Evolutionary conservation across 2,329 filamentous ascomycete genomes (phyloP).

Genomic region (Pestalotiopsis sp.): DNA sequence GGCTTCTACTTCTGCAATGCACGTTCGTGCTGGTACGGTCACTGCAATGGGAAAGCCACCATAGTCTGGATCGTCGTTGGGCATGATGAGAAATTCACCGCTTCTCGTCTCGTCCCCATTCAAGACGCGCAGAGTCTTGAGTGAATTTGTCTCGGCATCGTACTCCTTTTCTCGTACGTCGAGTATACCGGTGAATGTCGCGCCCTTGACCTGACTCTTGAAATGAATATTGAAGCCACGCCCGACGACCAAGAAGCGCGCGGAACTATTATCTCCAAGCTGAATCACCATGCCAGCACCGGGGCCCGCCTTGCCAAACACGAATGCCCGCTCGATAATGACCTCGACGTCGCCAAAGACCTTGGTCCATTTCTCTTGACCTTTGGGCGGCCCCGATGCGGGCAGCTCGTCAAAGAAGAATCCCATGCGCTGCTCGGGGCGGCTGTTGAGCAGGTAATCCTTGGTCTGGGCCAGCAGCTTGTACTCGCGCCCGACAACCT

Average conservation of each 20-base stretch:
- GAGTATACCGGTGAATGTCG: slow-evolving; percentile 42
- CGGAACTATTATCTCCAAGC: slow-evolving; percentile 30
- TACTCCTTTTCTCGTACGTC: slow-evolving; percentile 33
- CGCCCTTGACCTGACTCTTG: slow-evolving; percentile 30
- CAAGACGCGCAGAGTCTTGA: slow-evolving; percentile 21
- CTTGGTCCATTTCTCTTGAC: slow-evolving; percentile 30
- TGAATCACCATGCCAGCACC: slow-evolving; percentile 43
- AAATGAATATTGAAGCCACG: slow-evolving; percentile 41
- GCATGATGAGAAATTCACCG: slow-evolving; percentile 56
- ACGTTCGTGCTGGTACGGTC: slow-evolving; percentile 54
- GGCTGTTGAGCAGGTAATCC: slow-evolving; percentile 30
- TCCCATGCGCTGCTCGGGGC: slow-evolving; percentile 36
- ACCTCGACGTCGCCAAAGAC: slow-evolving; percentile 23
- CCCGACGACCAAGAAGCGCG: slow-evolving; percentile 37
- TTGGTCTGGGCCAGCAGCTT: slow-evolving; percentile 33
- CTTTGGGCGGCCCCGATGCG: slow-evolving; percentile 12
- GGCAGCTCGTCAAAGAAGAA: slow-evolving; percentile 41
- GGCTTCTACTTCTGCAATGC: slow-evolving; percentile 44
- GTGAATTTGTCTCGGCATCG: slow-evolving; percentile 16
- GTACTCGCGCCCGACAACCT: slow-evolving; percentile 32
- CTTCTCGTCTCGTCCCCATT: slow-evolving; percentile 40
- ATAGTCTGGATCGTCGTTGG: slow-evolving; percentile 57
- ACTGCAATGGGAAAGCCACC: slow-evolving; percentile 58
- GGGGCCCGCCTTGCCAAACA: slow-evolving; percentile 41
- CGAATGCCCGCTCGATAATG: slow-evolving; percentile 39